Percentiles rank a stretch among this genome's conserved stretches.
Conservation (phyloP, 2,329 filamentous ascomycete genomes). For the Cladosporium sp. region DNA sequence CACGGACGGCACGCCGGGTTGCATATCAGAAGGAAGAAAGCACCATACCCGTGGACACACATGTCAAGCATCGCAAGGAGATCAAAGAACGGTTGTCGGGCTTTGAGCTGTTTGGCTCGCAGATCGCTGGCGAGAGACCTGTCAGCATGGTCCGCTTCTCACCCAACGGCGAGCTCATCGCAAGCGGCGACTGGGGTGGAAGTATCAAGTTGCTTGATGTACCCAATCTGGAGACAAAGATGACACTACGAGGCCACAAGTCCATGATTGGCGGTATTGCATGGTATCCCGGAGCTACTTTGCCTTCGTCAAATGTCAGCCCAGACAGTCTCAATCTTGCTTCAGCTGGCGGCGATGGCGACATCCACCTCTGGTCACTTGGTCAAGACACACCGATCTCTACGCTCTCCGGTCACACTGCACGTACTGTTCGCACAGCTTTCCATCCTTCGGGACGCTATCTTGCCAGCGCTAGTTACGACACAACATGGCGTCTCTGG, state of each 20-base stretch:
- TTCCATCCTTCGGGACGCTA: constrained; percentile 91
- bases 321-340: constrained; percentile 72
- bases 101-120: constrained; percentile 89
- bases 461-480: constrained; percentile 87
- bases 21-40: constrained; percentile 76
- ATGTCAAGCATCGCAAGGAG: constrained; percentile 86
- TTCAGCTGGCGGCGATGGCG: constrained; percentile 83
- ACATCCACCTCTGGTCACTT: constrained; percentile 86
- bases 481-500: constrained; percentile 93
- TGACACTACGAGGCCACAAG: constrained; percentile 74
- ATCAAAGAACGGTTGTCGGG: constrained; percentile 77
- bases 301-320: constrained; percentile 67
- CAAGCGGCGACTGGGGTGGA: constrained; percentile 90
- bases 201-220: constrained; percentile 82
- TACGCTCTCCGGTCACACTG: constrained; percentile 77
- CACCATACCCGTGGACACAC: constrained; percentile 77
- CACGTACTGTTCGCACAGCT: constrained; percentile 84
- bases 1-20: constrained; percentile 71
- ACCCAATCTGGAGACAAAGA: constrained; percentile 74
- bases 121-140: constrained; percentile 85
- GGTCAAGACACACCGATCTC: constrained; percentile 79
- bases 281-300: constrained; percentile 81
- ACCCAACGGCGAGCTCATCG: constrained; percentile 76
- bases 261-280: constrained; percentile 85
- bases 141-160: constrained; percentile 90